Conservation (phyloP, 2,329 filamentous ascomycete species). For the Rhytidhysteron rufulum region DNA sequence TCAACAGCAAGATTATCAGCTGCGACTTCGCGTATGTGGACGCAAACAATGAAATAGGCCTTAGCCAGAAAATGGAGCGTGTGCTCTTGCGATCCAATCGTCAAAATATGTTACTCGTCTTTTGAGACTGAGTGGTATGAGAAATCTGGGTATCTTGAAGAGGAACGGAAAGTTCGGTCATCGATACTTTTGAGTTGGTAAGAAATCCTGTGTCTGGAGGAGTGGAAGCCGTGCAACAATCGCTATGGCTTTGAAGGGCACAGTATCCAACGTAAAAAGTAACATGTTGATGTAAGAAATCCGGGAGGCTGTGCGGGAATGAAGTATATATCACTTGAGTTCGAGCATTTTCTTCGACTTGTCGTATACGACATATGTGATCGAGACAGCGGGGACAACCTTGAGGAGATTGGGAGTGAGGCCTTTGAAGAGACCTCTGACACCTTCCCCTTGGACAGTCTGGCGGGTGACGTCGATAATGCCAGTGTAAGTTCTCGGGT, state of each 20-base stretch:
- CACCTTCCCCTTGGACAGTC: conserved; percentile 78
- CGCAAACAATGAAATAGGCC: neutral
- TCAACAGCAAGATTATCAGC: too few species aligned
- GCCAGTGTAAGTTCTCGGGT: conserved; percentile 84
- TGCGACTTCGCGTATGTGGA: too few species aligned
- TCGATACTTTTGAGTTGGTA: too few species aligned
- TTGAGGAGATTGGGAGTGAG: conserved; percentile 93
- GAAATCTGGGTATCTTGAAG: neutral
- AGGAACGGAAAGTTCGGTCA: neutral
- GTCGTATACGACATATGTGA: conserved; percentile 50
- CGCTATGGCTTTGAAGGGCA: too few species aligned
- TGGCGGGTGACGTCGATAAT: conserved; percentile 84
- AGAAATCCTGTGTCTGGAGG: too few species aligned
- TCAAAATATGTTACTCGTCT: neutral
- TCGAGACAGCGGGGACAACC: conserved; percentile 91
- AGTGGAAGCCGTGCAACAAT: too few species aligned
- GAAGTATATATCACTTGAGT: conserved; percentile 22
- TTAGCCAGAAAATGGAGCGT: neutral
- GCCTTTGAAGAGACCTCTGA: conserved; percentile 87
- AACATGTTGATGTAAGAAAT: neutral
- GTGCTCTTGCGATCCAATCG: neutral
- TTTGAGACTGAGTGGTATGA: neutral
- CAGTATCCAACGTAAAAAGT: neutral
- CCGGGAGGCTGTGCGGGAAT: neutral
- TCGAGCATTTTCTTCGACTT: conserved; percentile 36